A percentile compares a stretch with the other conserved stretches of the same genome.
Conservation (phyloP, 192 early-diverging fungal genomes). For the Phycomyces nitens region DNA sequence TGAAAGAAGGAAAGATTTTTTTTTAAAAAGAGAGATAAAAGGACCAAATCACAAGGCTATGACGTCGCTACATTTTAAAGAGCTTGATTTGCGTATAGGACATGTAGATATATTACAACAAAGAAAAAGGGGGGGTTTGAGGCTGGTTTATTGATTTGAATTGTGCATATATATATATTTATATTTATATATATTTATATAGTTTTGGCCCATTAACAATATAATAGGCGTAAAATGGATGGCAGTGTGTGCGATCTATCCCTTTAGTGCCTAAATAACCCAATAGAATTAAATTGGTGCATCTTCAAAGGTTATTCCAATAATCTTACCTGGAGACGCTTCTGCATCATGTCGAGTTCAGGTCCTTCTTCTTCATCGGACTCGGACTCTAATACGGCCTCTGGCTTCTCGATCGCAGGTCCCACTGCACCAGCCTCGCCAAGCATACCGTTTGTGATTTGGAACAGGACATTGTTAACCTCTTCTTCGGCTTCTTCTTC, state of each 20-base stretch:
- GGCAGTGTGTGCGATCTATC: not conserved
- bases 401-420: constrained; percentile 41
- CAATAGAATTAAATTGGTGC: too few relatives aligned
- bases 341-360: constrained; percentile 81
- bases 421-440: constrained; percentile 60
- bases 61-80: not conserved
- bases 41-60: not conserved
- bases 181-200: too few relatives aligned
- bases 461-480: constrained; percentile 85
- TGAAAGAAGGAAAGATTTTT: too few relatives aligned
- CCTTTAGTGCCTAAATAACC: constrained; percentile 30
- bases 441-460: constrained; percentile 82
- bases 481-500: constrained; percentile 95
- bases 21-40: too few relatives aligned
- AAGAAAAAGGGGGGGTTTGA: too few relatives aligned
- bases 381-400: constrained; percentile 28
- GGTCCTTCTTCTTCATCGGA: constrained; percentile 67
- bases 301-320: too few relatives aligned
- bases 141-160: too few relatives aligned
- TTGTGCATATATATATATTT: too few relatives aligned
- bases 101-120: too few relatives aligned
- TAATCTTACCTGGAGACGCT: constrained; percentile 79
- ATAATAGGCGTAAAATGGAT: too few relatives aligned
- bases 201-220: too few relatives aligned
- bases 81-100: too few relatives aligned